Conservation (phyloP, 371 early-diverging fungal species). For the Actinomucor elegans region DNA sequence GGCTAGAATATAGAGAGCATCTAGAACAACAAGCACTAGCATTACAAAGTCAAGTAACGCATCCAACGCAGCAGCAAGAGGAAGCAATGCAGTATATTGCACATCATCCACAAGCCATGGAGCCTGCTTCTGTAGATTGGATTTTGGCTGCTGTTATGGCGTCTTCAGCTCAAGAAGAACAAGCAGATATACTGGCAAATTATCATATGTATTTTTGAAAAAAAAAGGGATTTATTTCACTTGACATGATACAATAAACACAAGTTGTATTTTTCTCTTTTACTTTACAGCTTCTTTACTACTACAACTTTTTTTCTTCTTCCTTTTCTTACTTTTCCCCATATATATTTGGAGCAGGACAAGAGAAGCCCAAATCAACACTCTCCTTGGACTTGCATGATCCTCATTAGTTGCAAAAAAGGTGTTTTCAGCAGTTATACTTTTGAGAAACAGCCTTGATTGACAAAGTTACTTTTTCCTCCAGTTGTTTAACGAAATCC, state of each 20-base stretch:
- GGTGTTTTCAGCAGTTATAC: background rate
- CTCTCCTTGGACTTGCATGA: background rate
- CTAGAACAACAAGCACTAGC: background rate
- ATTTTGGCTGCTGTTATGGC: slow-evolving; percentile 18
- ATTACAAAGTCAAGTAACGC: background rate
- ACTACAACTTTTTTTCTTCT: background rate
- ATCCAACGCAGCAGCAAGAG: background rate
- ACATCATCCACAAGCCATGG: slow-evolving; percentile 1
- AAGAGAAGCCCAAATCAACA: no score
- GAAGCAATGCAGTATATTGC: slow-evolving; percentile 4
- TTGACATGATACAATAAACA: no score
- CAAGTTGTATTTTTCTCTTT: no score
- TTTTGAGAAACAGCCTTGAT: background rate
- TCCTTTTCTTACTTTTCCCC: background rate
- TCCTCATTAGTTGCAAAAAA: no score
- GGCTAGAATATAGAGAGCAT: slow-evolving; percentile 19
- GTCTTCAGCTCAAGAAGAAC: slow-evolving; percentile 19
- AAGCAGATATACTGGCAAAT: slow-evolving; percentile 10
- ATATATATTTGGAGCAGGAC: no score
- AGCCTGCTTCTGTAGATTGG: slow-evolving; percentile 12
- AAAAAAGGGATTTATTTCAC: background rate
- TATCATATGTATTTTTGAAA: background rate
- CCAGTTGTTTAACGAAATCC: slow-evolving; percentile 5
- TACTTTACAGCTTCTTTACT: no score
- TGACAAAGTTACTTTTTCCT: slow-evolving; percentile 12